phyloP scores from a whole-genome alignment of 2,329 filamentous ascomycete genomes.

The Hypoxylon sp. region DNA sequence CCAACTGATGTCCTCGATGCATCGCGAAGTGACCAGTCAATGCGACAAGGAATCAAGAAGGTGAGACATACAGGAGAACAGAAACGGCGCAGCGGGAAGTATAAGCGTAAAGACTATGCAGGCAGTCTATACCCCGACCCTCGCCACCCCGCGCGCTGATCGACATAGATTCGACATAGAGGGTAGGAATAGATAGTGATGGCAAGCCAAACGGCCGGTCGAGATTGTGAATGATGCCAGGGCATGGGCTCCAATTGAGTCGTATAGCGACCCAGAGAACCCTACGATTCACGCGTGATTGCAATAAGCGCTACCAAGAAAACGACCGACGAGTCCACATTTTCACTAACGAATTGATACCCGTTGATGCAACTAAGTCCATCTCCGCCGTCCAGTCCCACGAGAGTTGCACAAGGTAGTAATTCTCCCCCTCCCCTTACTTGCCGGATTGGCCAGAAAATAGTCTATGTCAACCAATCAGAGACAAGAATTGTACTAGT shows the following conservation, averaged over 20 bases:
- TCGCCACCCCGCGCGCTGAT: slow-evolving; percentile 24
- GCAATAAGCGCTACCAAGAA: slow-evolving; percentile 25
- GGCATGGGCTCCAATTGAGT: slow-evolving; percentile 33
- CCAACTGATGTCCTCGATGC: slow-evolving; percentile 53
- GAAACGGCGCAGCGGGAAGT: slow-evolving; percentile 10
- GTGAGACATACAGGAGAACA: slow-evolving; percentile 28
- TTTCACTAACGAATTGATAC: slow-evolving; percentile 25
- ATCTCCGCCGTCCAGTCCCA: slow-evolving; percentile 17
- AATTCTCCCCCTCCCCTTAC: slow-evolving; percentile 5
- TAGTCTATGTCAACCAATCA: slow-evolving; percentile 36
- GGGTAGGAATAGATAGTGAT: slow-evolving; percentile 27
- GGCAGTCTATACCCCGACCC: not conserved
- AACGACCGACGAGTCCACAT: slow-evolving; percentile 21
- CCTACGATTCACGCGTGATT: slow-evolving; percentile 24
- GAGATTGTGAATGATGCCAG: slow-evolving; percentile 33
- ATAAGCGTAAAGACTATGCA: slow-evolving; percentile 15
- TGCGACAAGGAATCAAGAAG: slow-evolving; percentile 19
- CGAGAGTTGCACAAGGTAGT: slow-evolving; percentile 12
- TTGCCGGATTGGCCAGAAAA: slow-evolving; percentile 45
- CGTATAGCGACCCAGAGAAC: slow-evolving; percentile 11
- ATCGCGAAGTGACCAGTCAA: slow-evolving; percentile 45
- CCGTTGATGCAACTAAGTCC: slow-evolving; percentile 3
- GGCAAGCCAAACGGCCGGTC: slow-evolving; percentile 24
- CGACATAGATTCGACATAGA: slow-evolving; percentile 16
- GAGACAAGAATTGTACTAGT: slow-evolving; percentile 11